Evolutionary conservation across 805 yeast genomes (phyloP), one percentile per base, ranked within the genome.

Genomic region (Candida succiphila): DNA sequence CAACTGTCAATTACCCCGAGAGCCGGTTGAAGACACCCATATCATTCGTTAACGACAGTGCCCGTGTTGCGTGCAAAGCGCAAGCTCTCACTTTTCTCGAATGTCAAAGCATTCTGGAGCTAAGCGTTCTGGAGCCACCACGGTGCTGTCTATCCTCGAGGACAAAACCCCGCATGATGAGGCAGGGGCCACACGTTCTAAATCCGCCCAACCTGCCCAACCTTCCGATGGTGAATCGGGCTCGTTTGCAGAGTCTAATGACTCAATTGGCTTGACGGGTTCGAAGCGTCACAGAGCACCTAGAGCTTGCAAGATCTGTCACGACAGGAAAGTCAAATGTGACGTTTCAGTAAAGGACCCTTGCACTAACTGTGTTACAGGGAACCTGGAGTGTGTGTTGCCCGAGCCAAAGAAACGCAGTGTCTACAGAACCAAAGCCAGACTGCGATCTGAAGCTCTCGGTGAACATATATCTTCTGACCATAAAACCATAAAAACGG

Each of bases 241-340:
- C 38, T 25, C 17, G n/a, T 43, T 12, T 45, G 45, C 5, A 37
- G 43, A 1, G 31, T 37, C 16, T 24, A 38, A 10, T 37, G 39
- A n/a, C 39, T 33, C 30, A 15, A 29, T 14, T 2, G 12, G 6
- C 26, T 25, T 19, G 12, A 5, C 41, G n/a, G n/a, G n/a, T n/a
- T n/a, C n/a, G n/a, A 71, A 64, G 45, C 47, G 76, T 41, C 70
- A 80, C 30, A 59, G 88, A 33, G 81, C 86, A 0, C 60, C 81
- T 7, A 56, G 85, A 29, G 89, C 88, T 2, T 81, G 92, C 49
- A 68, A 72, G 29, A 81, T 81, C n/a, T 83, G 92, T 48, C 75
- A 85, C 35, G 69, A 79, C 8, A 62, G 92, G 25, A 82, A 82
- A 45, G 92, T 82, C n/a, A 69, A 87, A 23, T 82, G 94, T 56